Percentiles rank a stretch among this genome's conserved stretches.
Evolutionary conservation across 495 filamentous ascomycete species (phyloP).

Genomic region (Aspergillus leporis): DNA sequence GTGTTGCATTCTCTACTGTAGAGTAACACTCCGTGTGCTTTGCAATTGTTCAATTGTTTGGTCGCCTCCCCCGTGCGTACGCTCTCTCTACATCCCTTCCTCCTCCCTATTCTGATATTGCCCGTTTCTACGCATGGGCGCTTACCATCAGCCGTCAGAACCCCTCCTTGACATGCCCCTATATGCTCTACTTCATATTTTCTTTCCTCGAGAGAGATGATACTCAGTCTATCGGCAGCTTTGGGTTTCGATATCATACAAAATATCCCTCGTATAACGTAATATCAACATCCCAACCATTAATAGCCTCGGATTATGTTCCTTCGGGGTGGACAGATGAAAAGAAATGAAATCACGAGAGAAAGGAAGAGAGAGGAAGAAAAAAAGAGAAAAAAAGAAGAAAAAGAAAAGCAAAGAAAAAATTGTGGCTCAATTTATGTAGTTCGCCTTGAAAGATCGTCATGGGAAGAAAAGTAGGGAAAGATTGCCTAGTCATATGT

Average conservation of each 20-base stretch:
- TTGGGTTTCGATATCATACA: constrained; percentile 8
- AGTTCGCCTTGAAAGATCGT: background rate
- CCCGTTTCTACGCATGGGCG: background rate
- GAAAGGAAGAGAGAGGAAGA: background rate
- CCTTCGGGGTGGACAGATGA: background rate
- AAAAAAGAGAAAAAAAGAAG: background rate
- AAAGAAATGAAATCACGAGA: background rate
- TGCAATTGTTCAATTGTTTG: background rate
- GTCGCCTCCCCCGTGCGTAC: background rate
- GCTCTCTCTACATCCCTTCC: background rate
- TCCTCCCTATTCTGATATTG: background rate
- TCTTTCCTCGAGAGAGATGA: background rate
- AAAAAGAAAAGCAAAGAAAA: background rate
- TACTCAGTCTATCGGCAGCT: constrained; percentile 6
- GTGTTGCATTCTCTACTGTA: background rate
- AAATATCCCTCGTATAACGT: constrained; percentile 5
- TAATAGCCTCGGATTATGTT: background rate
- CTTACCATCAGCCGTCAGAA: background rate
- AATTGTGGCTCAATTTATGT: background rate
- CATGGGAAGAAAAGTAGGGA: background rate
- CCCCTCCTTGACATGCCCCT: background rate
- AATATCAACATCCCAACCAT: background rate
- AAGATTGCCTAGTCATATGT: background rate
- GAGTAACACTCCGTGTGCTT: background rate
- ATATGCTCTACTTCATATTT: background rate